Conservation (phyloP, 2,329 filamentous ascomycete genomes). For the Aspergillus aculeatus region DNA sequence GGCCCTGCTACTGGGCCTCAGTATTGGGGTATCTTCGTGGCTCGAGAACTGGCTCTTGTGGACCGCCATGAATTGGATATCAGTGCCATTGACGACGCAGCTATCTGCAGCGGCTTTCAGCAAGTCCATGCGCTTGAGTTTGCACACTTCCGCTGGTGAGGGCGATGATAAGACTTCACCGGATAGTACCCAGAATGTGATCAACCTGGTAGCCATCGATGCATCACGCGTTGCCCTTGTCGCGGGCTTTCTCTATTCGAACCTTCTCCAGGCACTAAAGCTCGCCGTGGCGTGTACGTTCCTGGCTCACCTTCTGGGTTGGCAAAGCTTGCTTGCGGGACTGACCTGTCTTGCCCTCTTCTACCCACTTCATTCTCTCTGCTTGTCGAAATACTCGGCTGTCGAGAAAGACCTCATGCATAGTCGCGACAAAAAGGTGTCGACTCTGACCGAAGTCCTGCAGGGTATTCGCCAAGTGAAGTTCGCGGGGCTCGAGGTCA, state of each 20-base stretch:
- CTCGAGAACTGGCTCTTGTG: conserved; percentile 8
- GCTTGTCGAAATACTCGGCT: conserved; percentile 62
- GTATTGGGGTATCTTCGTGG: conserved; percentile 2
- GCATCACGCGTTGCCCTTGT: conserved; percentile 68
- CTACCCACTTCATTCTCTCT: conserved; percentile 57
- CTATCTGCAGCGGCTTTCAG: background rate
- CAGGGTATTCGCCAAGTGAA: conserved; percentile 83
- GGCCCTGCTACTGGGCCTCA: background rate
- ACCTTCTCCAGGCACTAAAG: conserved; percentile 62
- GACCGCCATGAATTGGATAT: conserved; percentile 3
- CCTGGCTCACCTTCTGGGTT: conserved; percentile 68
- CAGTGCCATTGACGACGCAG: conserved; percentile 2
- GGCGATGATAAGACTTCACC: background rate
- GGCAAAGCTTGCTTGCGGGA: conserved; percentile 66
- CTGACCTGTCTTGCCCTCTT: conserved; percentile 63
- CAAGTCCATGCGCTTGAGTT: background rate
- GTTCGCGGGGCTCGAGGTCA: conserved; percentile 71
- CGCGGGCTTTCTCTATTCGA: conserved; percentile 63
- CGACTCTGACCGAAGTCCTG: conserved; percentile 71
- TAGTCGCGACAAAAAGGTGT: conserved; percentile 71
- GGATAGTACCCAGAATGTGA: conserved; percentile 1
- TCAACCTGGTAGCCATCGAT: conserved; percentile 79
- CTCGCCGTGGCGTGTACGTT: conserved; percentile 66
- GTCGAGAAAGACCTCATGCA: conserved; percentile 73
- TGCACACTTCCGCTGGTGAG: background rate